Evolutionary conservation across 306 rosid genomes (phyloP).

Genomic region (Rubus parviflorus): DNA sequence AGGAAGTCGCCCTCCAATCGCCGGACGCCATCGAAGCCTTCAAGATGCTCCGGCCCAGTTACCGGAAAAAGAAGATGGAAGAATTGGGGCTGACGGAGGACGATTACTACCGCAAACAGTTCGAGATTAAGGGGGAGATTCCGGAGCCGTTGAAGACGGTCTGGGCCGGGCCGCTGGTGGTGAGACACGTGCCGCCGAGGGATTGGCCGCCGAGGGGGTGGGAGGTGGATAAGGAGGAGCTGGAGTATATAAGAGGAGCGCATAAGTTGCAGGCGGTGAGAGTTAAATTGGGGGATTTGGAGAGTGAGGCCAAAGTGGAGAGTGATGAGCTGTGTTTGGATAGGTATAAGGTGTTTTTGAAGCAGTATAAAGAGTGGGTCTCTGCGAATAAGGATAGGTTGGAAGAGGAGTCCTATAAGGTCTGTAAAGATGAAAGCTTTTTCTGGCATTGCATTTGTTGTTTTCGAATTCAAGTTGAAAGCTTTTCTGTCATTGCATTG

Average conservation of each 20-base stretch:
- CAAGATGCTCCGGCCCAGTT: conserved; percentile 72
- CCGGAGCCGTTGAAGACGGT: conserved; percentile 66
- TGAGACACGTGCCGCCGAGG: conserved; percentile 69
- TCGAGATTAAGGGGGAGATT: conserved; percentile 71
- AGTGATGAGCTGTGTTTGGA: conserved; percentile 65
- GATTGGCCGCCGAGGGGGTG: conserved; percentile 98
- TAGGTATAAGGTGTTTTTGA: conserved; percentile 81
- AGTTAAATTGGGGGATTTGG: conserved; percentile 56
- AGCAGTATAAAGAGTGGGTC: conserved; percentile 88
- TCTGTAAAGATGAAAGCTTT: conserved; percentile 17
- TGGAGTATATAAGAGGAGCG: conserved; percentile 75
- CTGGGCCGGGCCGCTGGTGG: conserved; percentile 67
- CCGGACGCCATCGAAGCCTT: conserved; percentile 95
- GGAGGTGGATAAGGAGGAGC: conserved; percentile 81
- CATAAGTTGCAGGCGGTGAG: conserved; percentile 67
- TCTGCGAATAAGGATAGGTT: conserved; percentile 67
- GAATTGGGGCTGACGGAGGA: conserved; percentile 89
- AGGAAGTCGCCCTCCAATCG: conserved; percentile 74
- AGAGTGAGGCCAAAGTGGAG: conserved; percentile 32
- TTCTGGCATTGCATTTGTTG: background rate
- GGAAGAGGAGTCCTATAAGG: conserved; percentile 91
- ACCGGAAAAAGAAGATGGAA: conserved; percentile 69
- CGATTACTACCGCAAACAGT: conserved; percentile 60
- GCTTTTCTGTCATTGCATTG: background rate
- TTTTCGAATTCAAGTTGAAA: background rate